phyloP scores from a whole-genome alignment of 2,329 filamentous ascomycete genomes.

The Dactylellina cionopaga region DNA sequence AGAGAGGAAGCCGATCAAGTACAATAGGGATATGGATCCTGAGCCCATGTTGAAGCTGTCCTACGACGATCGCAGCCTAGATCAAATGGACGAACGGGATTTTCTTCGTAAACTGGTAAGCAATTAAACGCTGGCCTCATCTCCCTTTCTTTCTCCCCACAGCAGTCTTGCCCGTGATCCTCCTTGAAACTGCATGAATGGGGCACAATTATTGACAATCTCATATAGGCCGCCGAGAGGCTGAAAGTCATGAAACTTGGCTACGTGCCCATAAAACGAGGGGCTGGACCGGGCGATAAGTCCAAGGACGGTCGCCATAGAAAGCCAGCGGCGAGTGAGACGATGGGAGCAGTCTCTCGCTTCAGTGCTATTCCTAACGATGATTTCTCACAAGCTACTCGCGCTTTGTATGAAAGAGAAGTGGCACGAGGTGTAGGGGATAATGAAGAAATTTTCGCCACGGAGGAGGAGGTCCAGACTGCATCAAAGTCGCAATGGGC shows the following conservation, averaged over 20 bases:
- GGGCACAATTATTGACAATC: conserved; percentile 32
- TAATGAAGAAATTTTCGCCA: conserved; percentile 94
- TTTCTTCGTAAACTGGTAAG: conserved; percentile 69
- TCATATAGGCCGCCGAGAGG: conserved; percentile 66
- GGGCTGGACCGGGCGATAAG: conserved; percentile 59
- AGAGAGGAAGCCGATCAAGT: conserved; percentile 57
- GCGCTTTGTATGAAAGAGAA: conserved; percentile 89
- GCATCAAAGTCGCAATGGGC: conserved; percentile 78
- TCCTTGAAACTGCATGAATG: conserved; percentile 32
- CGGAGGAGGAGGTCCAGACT: conserved; percentile 79
- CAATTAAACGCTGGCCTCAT: background rate
- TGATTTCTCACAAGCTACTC: conserved; percentile 86
- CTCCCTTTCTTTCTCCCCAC: background rate
- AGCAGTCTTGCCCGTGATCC: background rate
- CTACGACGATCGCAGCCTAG: conserved; percentile 71
- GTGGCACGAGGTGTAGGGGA: conserved; percentile 89
- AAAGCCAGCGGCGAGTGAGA: conserved; percentile 46
- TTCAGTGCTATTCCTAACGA: conserved; percentile 77
- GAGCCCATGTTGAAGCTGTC: conserved; percentile 73
- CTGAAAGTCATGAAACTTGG: conserved; percentile 72
- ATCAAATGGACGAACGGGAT: conserved; percentile 68
- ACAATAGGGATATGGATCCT: conserved; percentile 68
- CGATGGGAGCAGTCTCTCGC: conserved; percentile 64
- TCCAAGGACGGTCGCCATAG: conserved; percentile 58
- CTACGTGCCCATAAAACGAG: conserved; percentile 71